Evolutionary conservation across 176 grass and related monocot genomes (phyloP).

Genomic region (Eragrostis nindensis): DNA sequence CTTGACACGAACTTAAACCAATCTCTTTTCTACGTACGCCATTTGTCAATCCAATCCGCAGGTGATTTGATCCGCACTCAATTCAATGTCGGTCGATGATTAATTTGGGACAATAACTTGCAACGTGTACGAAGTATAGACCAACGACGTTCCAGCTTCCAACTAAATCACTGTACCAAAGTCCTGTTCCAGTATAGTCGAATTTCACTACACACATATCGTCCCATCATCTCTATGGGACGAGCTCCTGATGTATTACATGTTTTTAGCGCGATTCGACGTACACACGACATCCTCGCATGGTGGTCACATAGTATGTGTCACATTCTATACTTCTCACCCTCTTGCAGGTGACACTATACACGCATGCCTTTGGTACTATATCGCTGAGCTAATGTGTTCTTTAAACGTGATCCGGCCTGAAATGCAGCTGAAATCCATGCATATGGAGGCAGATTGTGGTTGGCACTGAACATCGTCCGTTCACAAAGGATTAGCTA

Average conservation of each 20-base stretch:
- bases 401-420: conserved; percentile 26
- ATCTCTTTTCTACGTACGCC: not conserved
- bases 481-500: not conserved
- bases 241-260: conserved; percentile 1
- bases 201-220: not conserved
- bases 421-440: not conserved
- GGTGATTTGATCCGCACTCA: not conserved
- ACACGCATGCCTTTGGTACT: no score
- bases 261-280: conserved; percentile 30
- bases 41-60: not conserved
- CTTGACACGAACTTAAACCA: not conserved
- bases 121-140: not conserved
- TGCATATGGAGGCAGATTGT: conserved; percentile 4
- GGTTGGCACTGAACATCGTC: conserved; percentile 44
- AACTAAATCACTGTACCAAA: not conserved
- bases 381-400: not conserved
- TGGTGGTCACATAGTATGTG: not conserved
- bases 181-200: not conserved
- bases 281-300: not conserved
- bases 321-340: not conserved
- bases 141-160: not conserved
- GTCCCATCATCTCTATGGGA: not conserved
- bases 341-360: not conserved
- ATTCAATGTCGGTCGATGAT: not conserved
- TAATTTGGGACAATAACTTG: not conserved